Percentiles rank a stretch among this genome's conserved stretches.
Conservation (phyloP, 345 rosid genomes). For the Luvunga scandens region DNA sequence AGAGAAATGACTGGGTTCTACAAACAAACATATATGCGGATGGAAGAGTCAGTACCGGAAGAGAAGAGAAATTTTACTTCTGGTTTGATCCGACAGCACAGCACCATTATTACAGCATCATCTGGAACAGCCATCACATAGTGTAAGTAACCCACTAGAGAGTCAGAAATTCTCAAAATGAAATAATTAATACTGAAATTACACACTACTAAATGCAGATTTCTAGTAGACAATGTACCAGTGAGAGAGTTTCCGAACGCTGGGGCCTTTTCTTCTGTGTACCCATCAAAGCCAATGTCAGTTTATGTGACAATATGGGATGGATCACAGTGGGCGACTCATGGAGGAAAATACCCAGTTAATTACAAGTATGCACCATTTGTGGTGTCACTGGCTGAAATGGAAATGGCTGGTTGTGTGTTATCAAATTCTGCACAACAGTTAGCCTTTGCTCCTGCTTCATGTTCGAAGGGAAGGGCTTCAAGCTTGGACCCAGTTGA, state of each 20-base stretch:
- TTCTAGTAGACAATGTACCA: constrained; percentile 78
- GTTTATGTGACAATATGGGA: constrained; percentile 85
- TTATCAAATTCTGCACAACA: constrained; percentile 21
- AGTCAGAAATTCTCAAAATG: too few relatives aligned
- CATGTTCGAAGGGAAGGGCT: constrained; percentile 49
- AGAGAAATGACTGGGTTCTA: constrained; percentile 72
- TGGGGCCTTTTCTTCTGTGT: constrained; percentile 42
- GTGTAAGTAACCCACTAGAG: constrained; percentile 44
- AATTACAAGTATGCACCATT: constrained; percentile 80
- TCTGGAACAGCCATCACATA: constrained; percentile 81
- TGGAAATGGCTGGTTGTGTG: constrained; percentile 57
- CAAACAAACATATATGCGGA: constrained; percentile 84
- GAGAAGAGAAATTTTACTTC: constrained; percentile 90
- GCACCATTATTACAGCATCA: constrained; percentile 74
- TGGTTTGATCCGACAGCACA: constrained; percentile 87
- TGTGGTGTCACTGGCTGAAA: constrained; percentile 56
- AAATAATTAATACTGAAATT: too few relatives aligned
- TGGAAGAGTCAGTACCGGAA: constrained; percentile 72
- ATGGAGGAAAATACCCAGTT: constrained; percentile 91
- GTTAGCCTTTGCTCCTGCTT: neutral
- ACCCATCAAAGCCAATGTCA: constrained; percentile 87
- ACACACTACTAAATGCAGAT: constrained; percentile 35
- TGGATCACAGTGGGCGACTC: constrained; percentile 94
- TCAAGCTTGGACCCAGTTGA: constrained; percentile 69
- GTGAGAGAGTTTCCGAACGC: constrained; percentile 61